Evolutionary conservation across 805 yeast species (phyloP), one percentile per base, ranked within the genome.

Genomic region (Hanseniaspora hatyaiensis): DNA sequence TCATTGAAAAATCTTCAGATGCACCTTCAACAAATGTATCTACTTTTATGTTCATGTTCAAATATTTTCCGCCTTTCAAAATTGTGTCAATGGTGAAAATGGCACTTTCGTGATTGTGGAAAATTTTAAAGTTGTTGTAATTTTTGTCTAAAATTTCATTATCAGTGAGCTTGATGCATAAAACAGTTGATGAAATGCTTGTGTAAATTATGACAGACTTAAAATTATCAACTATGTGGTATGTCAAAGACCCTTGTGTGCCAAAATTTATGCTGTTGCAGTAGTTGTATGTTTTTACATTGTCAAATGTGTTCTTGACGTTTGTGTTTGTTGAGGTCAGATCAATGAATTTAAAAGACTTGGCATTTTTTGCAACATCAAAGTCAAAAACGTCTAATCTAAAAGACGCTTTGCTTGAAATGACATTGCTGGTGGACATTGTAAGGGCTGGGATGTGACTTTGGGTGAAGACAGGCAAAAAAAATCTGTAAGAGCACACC

Each of bases 351-450:
- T 16, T 23, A 9, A 15, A 24, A 6, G 26, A 3, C 16, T 26
- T 37, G 6, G 23, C 28, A 13, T 28, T 26, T 12, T 29, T 44
- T 5, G 18, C 9, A 20, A 40, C 23, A 31, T 20, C 16, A 20
- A 20, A 31, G n/a, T 33, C 41, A 16, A 20, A 12, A 15, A 44
- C 36, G 30, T 44, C 48, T 18, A 44, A 23, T 36, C 41, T 36
- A 18, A 31, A 16, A 2, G 39, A 9, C 23, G 18, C 36, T 16
- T 37, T 44, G 23, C 24, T 36, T 3, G 15, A n/a, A 24, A 37
- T 8, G 12, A 37, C 32, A 26, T 37, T 37, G 8, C 18, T 36
- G 19, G 26, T 36, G 12, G 18, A 23, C 29, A 22, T 36, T 31
- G n/a, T n/a, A n/a, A n/a, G n/a, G n/a, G n/a, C n/a, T n/a, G n/a